phyloP scores from a whole-genome alignment of 768 basidiomycete species.

The Amyloporia xantha region DNA sequence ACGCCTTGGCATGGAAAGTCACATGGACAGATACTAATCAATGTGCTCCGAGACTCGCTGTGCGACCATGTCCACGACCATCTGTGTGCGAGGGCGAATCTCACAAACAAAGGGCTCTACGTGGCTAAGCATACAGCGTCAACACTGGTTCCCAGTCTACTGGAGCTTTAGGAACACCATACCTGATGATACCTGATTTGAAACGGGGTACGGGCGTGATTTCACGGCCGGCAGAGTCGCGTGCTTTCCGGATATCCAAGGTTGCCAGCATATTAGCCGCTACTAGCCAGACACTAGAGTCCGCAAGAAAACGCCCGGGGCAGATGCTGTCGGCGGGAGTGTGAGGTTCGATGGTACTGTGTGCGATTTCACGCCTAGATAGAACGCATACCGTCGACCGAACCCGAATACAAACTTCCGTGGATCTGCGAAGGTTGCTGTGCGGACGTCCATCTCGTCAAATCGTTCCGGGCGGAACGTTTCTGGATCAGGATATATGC shows the following conservation, averaged over 20 bases:
- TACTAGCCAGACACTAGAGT: slow-evolving; percentile 38
- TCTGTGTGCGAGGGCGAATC: neutral
- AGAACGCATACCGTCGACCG: slow-evolving; percentile 38
- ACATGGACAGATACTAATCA: no score
- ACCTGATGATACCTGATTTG: slow-evolving; percentile 40
- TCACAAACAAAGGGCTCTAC: neutral
- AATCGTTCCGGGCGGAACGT: slow-evolving; percentile 13
- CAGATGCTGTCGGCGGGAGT: slow-evolving; percentile 39
- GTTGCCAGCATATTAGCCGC: slow-evolving; percentile 38
- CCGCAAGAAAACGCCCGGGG: slow-evolving; percentile 47
- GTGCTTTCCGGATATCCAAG: slow-evolving; percentile 36
- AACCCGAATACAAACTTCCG: slow-evolving; percentile 51
- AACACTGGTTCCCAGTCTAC: neutral
- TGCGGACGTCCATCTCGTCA: slow-evolving; percentile 17
- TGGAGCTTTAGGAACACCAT: neutral
- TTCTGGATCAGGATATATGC: slow-evolving; percentile 10
- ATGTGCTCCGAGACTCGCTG: no score
- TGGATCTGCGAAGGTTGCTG: slow-evolving; percentile 30
- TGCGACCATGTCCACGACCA: neutral
- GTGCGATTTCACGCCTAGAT: neutral
- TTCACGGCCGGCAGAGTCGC: slow-evolving; percentile 34
- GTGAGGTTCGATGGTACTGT: no score
- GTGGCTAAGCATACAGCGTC: neutral
- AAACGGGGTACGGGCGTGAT: slow-evolving; percentile 33
- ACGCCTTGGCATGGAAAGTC: no score